Evolutionary conservation across 345 rosid species (phyloP).

Genomic region (Rhizophora apiculata): DNA sequence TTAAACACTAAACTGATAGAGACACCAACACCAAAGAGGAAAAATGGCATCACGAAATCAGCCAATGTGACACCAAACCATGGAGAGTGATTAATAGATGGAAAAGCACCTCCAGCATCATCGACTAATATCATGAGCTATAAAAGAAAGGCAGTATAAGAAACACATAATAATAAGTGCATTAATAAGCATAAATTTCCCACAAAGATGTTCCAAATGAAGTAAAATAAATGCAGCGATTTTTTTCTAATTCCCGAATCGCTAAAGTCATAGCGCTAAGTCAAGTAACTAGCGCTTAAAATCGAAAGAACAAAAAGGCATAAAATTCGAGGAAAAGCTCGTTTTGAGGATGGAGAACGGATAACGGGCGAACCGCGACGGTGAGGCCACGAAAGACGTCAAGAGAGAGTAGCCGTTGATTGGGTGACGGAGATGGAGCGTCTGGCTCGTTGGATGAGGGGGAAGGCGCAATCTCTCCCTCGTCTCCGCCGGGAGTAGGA

Average conservation of each 20-base stretch:
- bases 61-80: slow-evolving; percentile 60
- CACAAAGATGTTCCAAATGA: background rate
- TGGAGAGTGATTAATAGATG: slow-evolving; percentile 57
- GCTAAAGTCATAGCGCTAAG: background rate
- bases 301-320: background rate
- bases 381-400: slow-evolving; percentile 64
- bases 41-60: slow-evolving; percentile 64
- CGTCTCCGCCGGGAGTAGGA: background rate
- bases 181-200: background rate
- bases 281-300: background rate
- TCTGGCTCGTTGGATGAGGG: slow-evolving; percentile 17
- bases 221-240: background rate
- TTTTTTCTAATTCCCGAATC: background rate
- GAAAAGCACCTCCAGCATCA: slow-evolving; percentile 63
- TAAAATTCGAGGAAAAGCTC: background rate
- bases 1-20: slow-evolving; percentile 44
- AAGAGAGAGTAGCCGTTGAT: slow-evolving; percentile 49
- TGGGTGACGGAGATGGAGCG: slow-evolving; percentile 1
- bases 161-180: background rate
- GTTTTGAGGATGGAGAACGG: background rate
- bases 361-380: slow-evolving; percentile 34
- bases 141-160: slow-evolving; percentile 6
- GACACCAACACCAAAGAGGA: slow-evolving; percentile 54
- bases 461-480: slow-evolving; percentile 20
- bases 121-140: slow-evolving; percentile 63